A percentile compares a stretch with the other conserved stretches of the same genome.
Conservation (phyloP, 306 rosid genomes). For the Trichosanthes cucumerina region DNA sequence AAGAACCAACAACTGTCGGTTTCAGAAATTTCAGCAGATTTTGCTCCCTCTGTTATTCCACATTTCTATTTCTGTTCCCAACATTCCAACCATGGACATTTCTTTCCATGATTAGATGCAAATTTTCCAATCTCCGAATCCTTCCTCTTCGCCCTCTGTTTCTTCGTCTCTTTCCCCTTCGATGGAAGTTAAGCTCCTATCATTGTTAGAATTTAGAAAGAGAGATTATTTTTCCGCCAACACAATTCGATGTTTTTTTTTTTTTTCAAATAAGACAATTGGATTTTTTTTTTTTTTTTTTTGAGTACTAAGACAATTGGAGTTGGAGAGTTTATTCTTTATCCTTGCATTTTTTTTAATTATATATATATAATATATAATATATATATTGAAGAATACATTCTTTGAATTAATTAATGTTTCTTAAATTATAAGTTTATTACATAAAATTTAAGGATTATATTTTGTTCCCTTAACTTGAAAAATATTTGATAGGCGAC, state of each 20-base stretch:
- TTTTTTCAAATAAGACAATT: too few species aligned
- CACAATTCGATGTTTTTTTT: background rate
- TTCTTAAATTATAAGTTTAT: too few species aligned
- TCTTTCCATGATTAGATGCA: background rate
- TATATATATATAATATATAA: too few species aligned
- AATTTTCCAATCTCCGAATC: background rate
- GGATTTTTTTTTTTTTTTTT: too few species aligned
- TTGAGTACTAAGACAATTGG: too few species aligned
- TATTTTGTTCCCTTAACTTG: too few species aligned
- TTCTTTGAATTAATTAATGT: too few species aligned
- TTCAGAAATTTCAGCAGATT: slow-evolving; percentile 5
- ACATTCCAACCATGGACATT: background rate
- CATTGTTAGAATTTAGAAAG: background rate
- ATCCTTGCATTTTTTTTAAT: too few species aligned
- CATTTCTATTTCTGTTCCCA: background rate
- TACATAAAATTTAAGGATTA: too few species aligned
- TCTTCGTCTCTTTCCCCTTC: background rate
- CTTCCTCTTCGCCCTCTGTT: background rate
- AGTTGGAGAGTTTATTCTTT: too few species aligned
- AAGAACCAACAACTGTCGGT: background rate
- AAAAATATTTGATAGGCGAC: too few species aligned
- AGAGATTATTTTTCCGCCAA: background rate
- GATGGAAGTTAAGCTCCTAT: background rate
- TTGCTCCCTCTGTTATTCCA: background rate
- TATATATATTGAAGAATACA: too few species aligned